Conservation (phyloP, 179 eudicot species). For the Silene vulgaris region DNA sequence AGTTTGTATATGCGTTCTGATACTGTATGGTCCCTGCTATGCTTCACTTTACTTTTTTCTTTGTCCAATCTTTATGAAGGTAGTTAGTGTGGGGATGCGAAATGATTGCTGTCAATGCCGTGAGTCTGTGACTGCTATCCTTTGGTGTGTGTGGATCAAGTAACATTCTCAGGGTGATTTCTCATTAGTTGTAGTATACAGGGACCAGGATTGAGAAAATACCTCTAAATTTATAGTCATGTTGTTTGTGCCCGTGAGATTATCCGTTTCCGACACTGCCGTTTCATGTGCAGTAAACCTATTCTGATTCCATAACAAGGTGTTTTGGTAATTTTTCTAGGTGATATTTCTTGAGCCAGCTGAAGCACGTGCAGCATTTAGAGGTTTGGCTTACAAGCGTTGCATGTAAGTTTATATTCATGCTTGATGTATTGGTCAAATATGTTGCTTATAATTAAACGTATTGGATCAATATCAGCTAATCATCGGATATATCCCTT, state of each 20-base stretch:
- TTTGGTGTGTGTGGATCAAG: neutral
- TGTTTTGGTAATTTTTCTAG: slow-evolving; percentile 30
- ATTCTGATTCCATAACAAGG: neutral
- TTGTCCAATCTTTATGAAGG: no score
- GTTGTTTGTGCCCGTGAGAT: neutral
- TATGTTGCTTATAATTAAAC: neutral
- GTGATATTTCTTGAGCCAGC: slow-evolving; percentile 82
- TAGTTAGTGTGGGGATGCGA: neutral
- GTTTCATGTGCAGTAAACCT: neutral
- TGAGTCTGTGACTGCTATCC: neutral
- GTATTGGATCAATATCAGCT: neutral
- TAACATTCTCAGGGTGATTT: neutral
- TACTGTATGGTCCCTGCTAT: no score
- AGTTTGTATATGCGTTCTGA: slow-evolving; percentile 66
- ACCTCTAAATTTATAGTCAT: neutral
- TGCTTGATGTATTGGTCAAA: neutral
- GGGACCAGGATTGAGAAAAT: neutral
- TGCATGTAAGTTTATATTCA: slow-evolving; percentile 57
- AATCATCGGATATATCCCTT: neutral
- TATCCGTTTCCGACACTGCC: neutral
- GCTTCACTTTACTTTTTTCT: no score
- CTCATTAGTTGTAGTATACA: neutral
- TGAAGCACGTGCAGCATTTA: slow-evolving; percentile 82
- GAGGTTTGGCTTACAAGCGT: slow-evolving; percentile 68
- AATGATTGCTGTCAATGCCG: neutral